Evolutionary conservation across 768 basidiomycete genomes (phyloP), one percentile per base, ranked within the genome.

Genomic region (Amanita fuliginea): DNA sequence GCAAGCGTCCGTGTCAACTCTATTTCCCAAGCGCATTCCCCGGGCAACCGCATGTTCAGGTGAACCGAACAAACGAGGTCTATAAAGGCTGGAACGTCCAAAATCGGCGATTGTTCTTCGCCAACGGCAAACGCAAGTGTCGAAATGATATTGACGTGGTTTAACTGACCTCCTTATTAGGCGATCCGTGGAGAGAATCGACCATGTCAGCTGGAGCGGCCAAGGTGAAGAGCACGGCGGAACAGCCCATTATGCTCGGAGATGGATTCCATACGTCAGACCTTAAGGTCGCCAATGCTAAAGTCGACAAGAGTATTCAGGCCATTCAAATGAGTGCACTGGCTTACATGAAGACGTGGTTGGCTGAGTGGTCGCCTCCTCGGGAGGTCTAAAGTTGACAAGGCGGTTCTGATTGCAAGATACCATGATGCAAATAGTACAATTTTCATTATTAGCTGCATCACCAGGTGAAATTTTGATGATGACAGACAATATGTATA

Each of bases 261-360:
- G 73, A 81, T 53, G 84, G 80, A 0, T 86, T 81, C 71, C 84
- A 86, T 55, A 74, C 74, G 58, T 79, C 83, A 14, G 83, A 86
- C 56, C 58, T 88, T 42, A 39, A 64, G 47, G 61, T 65, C 0
- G 34, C 53, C 19, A 65, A 67, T 35, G 77, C 70, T 1, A 18
- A 54, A 4, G 69, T 68, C 4, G 81, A 85, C 53, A 53, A 70
- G 14, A 77, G 76, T 1, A 66, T 85, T 35, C 57, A 60, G 4
- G 65, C 68, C 0, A 80, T 85, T 7, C 83, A 85, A 57, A 55
- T 61, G 33, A 62, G 76, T 35, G 80, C 65, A 0, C 63, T 86
- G 18, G 59, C 64, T 19, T 67, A 71, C 24, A 78, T 85, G 60
- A 72, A 72, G 55, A 60, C 44, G 3, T 86, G 83, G 83, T 66